A percentile compares a stretch with the other conserved stretches of the same genome.
Conservation (phyloP, 257 asterid genomes). For the Lantana camara region DNA sequence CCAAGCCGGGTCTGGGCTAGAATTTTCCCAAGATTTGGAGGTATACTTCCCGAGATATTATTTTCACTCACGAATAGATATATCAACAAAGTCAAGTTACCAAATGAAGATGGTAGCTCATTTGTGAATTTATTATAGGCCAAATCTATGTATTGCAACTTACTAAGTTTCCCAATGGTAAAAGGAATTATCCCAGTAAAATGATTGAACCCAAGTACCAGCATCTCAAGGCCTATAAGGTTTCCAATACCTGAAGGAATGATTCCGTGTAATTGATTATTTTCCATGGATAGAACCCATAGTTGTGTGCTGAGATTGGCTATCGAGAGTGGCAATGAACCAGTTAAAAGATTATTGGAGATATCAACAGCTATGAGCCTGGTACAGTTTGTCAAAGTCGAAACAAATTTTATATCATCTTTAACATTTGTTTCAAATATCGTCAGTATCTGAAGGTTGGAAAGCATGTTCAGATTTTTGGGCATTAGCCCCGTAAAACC, state of each 20-base stretch:
- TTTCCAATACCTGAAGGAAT: constrained; percentile 35
- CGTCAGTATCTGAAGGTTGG: constrained; percentile 12
- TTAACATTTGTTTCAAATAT: constrained; percentile 18
- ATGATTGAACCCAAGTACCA: too few species aligned
- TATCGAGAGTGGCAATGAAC: constrained; percentile 32
- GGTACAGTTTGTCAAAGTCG: constrained; percentile 37
- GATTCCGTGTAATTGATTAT: constrained; percentile 40
- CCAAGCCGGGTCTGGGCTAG: too few species aligned
- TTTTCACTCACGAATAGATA: not conserved
- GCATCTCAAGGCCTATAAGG: too few species aligned
- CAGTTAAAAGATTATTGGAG: constrained; percentile 24
- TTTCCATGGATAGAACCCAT: not conserved
- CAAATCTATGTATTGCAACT: constrained; percentile 14
- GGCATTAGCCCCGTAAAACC: constrained; percentile 34
- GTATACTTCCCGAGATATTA: constrained; percentile 22
- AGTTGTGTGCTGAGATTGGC: constrained; percentile 38
- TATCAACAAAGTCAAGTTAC: constrained; percentile 25
- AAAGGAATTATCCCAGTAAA: constrained; percentile 20
- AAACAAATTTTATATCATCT: constrained; percentile 31
- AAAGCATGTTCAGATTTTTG: not conserved
- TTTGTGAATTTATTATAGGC: not conserved
- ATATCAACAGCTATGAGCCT: constrained; percentile 17
- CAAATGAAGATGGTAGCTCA: constrained; percentile 31
- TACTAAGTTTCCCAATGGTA: constrained; percentile 29
- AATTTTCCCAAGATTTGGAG: too few species aligned